Base-by-base conservation (phyloP, 2,329 filamentous ascomycete species). In the Fusarium staphyleae region DNA sequence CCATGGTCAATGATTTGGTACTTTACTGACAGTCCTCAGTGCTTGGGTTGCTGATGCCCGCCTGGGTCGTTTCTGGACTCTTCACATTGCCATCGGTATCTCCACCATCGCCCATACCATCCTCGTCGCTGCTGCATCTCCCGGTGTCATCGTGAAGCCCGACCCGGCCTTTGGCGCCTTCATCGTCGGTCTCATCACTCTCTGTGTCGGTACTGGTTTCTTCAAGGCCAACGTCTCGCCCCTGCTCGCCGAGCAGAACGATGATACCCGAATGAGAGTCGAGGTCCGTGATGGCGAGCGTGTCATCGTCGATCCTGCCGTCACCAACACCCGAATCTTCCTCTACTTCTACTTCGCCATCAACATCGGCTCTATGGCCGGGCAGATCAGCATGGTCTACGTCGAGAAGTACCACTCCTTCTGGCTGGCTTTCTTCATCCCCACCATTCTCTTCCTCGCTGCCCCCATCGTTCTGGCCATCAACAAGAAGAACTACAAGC, bases 151-250 rank as follows among this genome's bases (percentile, higher is more conserved):
- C 39, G 74, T 82, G 36, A 74, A 83, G 57, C 74, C 75, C 29
- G 79, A 85, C 13, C 76, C 78, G 11, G 78, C 87, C 0, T 82
- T 90, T 37, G 87, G 77, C 2, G 85, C 83, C 44, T 88, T 91
- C 65, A 81, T 91, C 67, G 83, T 91, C 68, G 88, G 87, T n/a
- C 74, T 81, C 26, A 66, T 81, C 28, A 67, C 69, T 18, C 76
- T 82, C 32, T 78, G 79, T 61, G 72, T 90, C 24, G 89, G 89
- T 35, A 90, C 88, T 1, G 89, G 89, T 57, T 88, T 90, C 66
- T 91, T 93, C 82, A 93, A 93, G 78, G 84, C 87, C 59, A 93
- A 93, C 68, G 88, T 93, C 35, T 86, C 87, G 0, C 86, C 87
- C 0, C 75, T 90, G 14, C 83, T 91, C 49, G 87, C 87, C 15